Percentiles rank a stretch among this genome's conserved stretches.
These are phyloP conservation scores for Chrysanthemum lavandulifolium DNA, from an alignment of 129 eudicot genomes.

Conservation along the genomic window DNA sequence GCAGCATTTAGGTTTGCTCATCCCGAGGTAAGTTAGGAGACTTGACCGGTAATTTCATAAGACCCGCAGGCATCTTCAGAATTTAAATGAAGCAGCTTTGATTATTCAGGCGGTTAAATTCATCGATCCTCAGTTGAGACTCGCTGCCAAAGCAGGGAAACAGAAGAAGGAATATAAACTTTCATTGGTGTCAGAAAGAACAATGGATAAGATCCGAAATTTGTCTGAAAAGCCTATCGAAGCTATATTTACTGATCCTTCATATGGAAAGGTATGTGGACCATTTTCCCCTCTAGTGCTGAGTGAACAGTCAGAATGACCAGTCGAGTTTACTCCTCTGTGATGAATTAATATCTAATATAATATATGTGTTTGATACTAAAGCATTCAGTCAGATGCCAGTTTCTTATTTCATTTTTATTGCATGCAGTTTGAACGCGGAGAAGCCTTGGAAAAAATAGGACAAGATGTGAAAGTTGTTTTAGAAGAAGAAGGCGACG, in stretches of 20 bases:
- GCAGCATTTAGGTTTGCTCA: conserved; percentile 94
- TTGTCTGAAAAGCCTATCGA: conserved; percentile 74
- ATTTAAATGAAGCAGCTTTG: conserved; percentile 8
- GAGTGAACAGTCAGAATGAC: too few species aligned
- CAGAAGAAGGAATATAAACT: conserved; percentile 72
- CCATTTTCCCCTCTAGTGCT: neutral
- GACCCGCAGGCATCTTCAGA: conserved; percentile 2
- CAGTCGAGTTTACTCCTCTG: too few species aligned
- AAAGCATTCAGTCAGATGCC: neutral
- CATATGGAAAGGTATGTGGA: conserved; percentile 79
- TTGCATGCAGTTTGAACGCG: conserved; percentile 78
- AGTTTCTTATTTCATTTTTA: neutral
- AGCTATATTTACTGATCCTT: conserved; percentile 88
- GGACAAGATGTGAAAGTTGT: conserved; percentile 60
- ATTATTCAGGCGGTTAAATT: conserved; percentile 80
- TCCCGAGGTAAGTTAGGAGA: conserved; percentile 60
- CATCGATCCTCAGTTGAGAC: conserved; percentile 86
- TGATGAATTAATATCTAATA: too few species aligned
- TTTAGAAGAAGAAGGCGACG: conserved; percentile 84
- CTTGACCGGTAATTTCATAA: neutral
- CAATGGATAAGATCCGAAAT: conserved; percentile 65
- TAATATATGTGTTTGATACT: too few species aligned
- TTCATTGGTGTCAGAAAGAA: conserved; percentile 70
- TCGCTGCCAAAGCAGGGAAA: conserved; percentile 87
- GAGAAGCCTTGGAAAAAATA: conserved; percentile 90